Conservation (phyloP, 1,284 basidiomycete species). For the Peniophora sp. region DNA sequence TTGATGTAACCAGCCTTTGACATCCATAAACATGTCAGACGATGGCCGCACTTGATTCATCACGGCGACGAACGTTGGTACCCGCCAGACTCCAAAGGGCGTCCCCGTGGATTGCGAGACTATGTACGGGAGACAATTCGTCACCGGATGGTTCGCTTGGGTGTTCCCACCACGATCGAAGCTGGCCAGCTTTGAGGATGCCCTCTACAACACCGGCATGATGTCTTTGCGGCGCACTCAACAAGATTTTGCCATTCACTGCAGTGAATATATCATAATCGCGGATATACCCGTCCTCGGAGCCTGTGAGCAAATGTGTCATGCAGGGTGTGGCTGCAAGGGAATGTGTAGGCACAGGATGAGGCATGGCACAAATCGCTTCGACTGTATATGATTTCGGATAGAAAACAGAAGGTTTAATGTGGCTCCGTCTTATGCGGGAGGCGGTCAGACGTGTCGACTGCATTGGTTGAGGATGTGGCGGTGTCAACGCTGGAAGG, state of each 20-base stretch:
- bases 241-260: constrained; percentile 80
- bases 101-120: constrained; percentile 83
- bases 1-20: constrained; percentile 78
- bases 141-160: constrained; percentile 30
- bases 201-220: constrained; percentile 89
- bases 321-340: constrained; percentile 83
- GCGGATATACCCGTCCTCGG: constrained; percentile 89
- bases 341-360: constrained; percentile 81
- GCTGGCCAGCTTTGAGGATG: constrained; percentile 83
- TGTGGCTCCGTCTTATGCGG: constrained; percentile 31
- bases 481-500: constrained; percentile 5
- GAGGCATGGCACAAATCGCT: constrained; percentile 87
- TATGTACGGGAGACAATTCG: constrained; percentile 73
- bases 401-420: constrained; percentile 22
- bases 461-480: constrained; percentile 21
- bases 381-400: constrained; percentile 77
- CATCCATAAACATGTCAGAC: constrained; percentile 2
- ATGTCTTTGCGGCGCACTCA: constrained; percentile 85
- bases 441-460: constrained; percentile 56
- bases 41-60: not conserved
- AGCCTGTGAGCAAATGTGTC: constrained; percentile 85
- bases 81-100: constrained; percentile 87
- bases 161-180: constrained; percentile 89
- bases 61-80: constrained; percentile 53
- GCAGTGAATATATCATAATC: constrained; percentile 89